Percentiles rank a stretch among this genome's conserved stretches.
phyloP scores from a whole-genome alignment of 2,329 filamentous ascomycete genomes.

The Fusarium incarnatum region DNA sequence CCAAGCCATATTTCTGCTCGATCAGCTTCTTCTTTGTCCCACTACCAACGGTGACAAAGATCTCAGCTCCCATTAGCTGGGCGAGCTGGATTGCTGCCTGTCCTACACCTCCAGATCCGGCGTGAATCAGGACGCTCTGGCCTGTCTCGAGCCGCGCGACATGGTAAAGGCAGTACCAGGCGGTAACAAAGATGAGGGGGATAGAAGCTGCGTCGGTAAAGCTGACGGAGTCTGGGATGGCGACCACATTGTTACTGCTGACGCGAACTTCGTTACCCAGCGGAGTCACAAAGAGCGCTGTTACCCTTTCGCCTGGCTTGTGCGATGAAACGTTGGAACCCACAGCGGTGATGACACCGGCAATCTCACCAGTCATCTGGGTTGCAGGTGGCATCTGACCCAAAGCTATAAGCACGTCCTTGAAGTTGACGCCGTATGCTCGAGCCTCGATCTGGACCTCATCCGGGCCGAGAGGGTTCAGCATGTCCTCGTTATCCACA shows the following conservation, averaged over 20 bases:
- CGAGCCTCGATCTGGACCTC: too few relatives aligned
- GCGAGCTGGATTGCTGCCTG: conserved; percentile 7
- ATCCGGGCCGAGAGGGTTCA: too few relatives aligned
- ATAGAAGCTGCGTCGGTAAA: conserved; percentile 11
- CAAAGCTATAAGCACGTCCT: too few relatives aligned
- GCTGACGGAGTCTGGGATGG: neutral
- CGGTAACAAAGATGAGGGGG: conserved; percentile 8
- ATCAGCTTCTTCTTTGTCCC: neutral
- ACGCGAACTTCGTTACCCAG: conserved; percentile 1
- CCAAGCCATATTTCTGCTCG: neutral
- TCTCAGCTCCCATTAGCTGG: neutral
- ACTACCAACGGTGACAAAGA: conserved; percentile 1
- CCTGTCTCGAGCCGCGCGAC: neutral
- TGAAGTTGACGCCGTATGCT: too few relatives aligned
- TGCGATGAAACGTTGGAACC: neutral
- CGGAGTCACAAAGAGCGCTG: neutral
- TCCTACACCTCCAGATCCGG: conserved; percentile 4
- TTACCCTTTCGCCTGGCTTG: neutral
- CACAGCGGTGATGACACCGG: too few relatives aligned
- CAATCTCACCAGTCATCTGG: too few relatives aligned
- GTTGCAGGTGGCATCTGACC: too few relatives aligned
- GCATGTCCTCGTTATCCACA: too few relatives aligned
- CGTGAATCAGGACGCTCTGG: conserved; percentile 4
- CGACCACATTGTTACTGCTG: neutral
- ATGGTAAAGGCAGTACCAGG: conserved; percentile 3